Evolutionary conservation across 345 rosid genomes (phyloP), one percentile per base, ranked within the genome.

Genomic region (Garcia nutans): DNA sequence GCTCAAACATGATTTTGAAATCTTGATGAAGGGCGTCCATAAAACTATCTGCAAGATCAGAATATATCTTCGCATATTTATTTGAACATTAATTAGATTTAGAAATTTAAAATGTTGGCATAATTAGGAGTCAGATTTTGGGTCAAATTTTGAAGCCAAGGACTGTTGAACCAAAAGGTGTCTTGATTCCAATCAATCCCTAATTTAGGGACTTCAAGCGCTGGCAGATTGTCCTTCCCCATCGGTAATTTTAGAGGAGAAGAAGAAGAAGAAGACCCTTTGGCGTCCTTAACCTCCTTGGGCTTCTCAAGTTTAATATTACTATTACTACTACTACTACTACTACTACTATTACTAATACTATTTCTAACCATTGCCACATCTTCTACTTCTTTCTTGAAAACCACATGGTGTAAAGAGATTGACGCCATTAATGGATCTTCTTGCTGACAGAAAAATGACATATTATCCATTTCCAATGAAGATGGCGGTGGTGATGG

Each of bases 101-200:
- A 90, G 76, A 87, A 87, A 69, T 94, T 89, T 68, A 88, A 73
- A 65, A 88, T 68, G 84, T 88, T 86, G 42, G 90, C 77, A 72
- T 67, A 85, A 28, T 28, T 28, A 78, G 87, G 89, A 67, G 88
- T 86, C 68, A 85, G 71, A 74, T 83, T 88, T 73, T 86, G 98
- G 71, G 88, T 82, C 65, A 85, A 73, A 73, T 82, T 89, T 74
- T 85, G 98, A 10, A 93, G 89, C 98, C 96, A 93, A 8, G 99
- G 99, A 68, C 99, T 96, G 15, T 68, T 82, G 41, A 88, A 44
- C 80, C 88, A 87, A 31, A 85, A 45, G 26, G 59, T 79, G 79
- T 96, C 99, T 64, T 85, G 86, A 64, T 79, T 92, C 98, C 97
- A 93, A 64, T 96, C 99, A 47, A 73, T 64, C 49, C 73, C 76